phyloP scores from a whole-genome alignment of 2,329 filamentous ascomycete species.

The Lasiodiplodia sp. region DNA sequence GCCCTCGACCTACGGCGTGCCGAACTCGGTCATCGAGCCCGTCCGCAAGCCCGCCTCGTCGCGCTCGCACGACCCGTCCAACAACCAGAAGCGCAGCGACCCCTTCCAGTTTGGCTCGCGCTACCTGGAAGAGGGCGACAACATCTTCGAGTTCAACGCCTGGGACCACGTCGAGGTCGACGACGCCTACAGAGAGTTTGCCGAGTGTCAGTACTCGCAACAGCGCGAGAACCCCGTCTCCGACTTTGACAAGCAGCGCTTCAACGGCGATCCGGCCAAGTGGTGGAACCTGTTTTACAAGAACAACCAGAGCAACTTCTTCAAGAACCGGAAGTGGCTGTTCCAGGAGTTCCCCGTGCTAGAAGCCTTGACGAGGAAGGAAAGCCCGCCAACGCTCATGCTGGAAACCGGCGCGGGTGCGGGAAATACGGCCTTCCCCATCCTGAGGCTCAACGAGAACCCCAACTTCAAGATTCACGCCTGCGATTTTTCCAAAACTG shows the following conservation, averaged over 20 bases:
- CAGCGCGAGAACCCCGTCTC: conserved; percentile 88
- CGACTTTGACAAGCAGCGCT: conserved; percentile 90
- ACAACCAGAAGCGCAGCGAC: conserved; percentile 85
- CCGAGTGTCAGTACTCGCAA: conserved; percentile 81
- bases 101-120: conserved; percentile 97
- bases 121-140: conserved; percentile 80
- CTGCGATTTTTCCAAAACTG: conserved; percentile 95
- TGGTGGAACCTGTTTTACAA: conserved; percentile 99
- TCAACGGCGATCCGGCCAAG: conserved; percentile 88
- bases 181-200: conserved; percentile 83
- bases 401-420: conserved; percentile 95
- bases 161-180: conserved; percentile 99
- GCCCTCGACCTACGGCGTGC: conserved; percentile 56
- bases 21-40: conserved; percentile 49
- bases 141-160: conserved; percentile 97
- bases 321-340: conserved; percentile 98
- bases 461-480: conserved; percentile 83
- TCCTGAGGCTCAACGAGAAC: conserved; percentile 85
- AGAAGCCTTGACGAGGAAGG: conserved; percentile 73
- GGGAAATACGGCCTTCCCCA: conserved; percentile 94
- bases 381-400: conserved; percentile 73
- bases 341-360: conserved; percentile 94
- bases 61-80: conserved; percentile 73
- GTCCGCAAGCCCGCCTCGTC: conserved; percentile 55
- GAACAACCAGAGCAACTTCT: conserved; percentile 96